Percentiles rank a stretch among this genome's conserved stretches.
Evolutionary conservation across 2,329 filamentous ascomycete genomes (phyloP).

Genomic region (Neurospora sp.): DNA sequence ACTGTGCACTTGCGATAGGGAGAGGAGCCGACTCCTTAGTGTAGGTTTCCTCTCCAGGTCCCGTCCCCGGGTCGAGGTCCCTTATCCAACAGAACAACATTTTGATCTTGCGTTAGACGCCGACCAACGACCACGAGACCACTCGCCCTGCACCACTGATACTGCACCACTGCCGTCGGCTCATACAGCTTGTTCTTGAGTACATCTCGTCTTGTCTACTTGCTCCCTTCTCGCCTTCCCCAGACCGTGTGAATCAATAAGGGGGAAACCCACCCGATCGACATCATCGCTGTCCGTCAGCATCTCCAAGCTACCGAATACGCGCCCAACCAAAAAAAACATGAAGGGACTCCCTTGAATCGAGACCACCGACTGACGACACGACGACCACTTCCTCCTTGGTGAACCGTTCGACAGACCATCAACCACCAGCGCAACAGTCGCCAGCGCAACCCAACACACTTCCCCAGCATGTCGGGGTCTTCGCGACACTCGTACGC

Average conservation of each 20-base stretch:
- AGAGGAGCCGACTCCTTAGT: neutral
- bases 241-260: neutral
- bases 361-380: neutral
- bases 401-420: neutral
- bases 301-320: neutral
- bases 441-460: neutral
- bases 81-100: neutral
- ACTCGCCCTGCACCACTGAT: neutral
- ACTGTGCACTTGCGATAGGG: neutral
- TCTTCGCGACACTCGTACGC: conserved; percentile 38
- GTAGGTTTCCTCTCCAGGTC: neutral
- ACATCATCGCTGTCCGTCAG: neutral
- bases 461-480: conserved; percentile 35
- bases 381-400: neutral
- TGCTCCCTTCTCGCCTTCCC: neutral
- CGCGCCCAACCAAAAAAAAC: neutral
- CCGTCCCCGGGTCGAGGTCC: neutral
- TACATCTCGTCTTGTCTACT: neutral
- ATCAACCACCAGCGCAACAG: neutral
- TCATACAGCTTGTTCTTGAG: neutral
- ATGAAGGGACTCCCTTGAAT: neutral
- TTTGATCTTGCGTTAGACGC: neutral
- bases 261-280: neutral
- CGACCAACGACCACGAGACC: neutral
- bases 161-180: neutral